phyloP scores from a whole-genome alignment of 2,329 filamentous ascomycete species.

The Reticulascus tulasneorum region DNA sequence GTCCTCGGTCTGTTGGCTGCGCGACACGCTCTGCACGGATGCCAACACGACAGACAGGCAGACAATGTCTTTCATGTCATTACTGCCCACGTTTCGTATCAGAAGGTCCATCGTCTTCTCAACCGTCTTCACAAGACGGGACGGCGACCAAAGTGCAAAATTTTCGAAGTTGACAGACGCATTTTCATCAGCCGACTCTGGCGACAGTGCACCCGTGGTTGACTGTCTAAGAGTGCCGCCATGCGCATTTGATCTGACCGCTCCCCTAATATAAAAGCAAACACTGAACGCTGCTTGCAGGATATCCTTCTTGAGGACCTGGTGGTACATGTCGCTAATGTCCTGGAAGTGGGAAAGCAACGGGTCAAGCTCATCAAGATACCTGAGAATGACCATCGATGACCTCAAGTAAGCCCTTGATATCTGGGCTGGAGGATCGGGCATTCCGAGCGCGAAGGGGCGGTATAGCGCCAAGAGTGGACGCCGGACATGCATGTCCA shows the following conservation, averaged over 20 bases:
- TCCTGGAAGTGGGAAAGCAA: constrained; percentile 40
- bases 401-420: constrained; percentile 49
- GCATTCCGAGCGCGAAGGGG: constrained; percentile 49
- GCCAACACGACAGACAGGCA: constrained; percentile 44
- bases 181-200: constrained; percentile 29
- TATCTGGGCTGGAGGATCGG: constrained; percentile 47
- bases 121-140: constrained; percentile 37
- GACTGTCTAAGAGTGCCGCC: constrained; percentile 9
- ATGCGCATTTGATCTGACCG: constrained; percentile 14
- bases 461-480: constrained; percentile 51
- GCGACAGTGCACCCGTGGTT: constrained; percentile 26
- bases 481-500: constrained; percentile 52
- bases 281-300: constrained; percentile 52
- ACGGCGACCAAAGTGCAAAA: constrained; percentile 37
- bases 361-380: constrained; percentile 51
- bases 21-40: constrained; percentile 34
- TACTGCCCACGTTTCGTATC: constrained; percentile 41
- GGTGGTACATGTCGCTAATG: constrained; percentile 48
- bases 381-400: constrained; percentile 52
- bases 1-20: constrained; percentile 37
- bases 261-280: constrained; percentile 48
- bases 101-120: constrained; percentile 44
- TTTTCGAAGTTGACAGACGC: constrained; percentile 28
- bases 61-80: constrained; percentile 47
- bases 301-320: constrained; percentile 50